These are phyloP conservation scores for Hamamelis virginiana DNA, from an alignment of 164 flowering plant species.

Conservation along the genomic window DNA sequence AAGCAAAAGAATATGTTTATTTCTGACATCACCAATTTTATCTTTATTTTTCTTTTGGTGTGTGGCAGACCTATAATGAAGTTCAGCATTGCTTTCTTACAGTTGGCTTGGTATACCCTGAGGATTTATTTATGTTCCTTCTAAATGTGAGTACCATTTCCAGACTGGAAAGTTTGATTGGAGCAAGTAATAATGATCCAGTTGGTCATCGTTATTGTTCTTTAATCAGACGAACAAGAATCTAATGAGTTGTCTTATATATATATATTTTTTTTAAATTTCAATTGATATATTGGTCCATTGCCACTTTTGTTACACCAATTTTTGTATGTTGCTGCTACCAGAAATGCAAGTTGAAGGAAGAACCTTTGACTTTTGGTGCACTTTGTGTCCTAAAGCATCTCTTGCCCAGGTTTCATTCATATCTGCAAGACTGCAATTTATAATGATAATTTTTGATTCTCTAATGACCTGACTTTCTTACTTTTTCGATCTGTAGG, in stretches of 20 bases:
- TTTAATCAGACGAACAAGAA: neutral
- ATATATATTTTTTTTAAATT: too few relatives aligned
- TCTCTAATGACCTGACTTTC: constrained; percentile 9
- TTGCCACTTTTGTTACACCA: neutral
- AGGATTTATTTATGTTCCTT: constrained; percentile 81
- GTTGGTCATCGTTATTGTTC: neutral
- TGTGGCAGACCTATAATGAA: constrained; percentile 88
- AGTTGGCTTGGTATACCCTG: constrained; percentile 84
- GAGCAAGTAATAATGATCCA: too few relatives aligned
- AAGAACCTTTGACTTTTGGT: constrained; percentile 79
- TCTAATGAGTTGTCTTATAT: neutral
- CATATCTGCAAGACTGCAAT: constrained; percentile 5
- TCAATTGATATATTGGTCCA: too few relatives aligned
- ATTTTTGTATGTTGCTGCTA: constrained; percentile 10
- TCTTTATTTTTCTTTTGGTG: constrained; percentile 13
- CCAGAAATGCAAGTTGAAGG: constrained; percentile 87
- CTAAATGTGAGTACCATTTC: constrained; percentile 63
- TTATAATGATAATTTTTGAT: neutral
- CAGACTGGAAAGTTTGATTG: neutral
- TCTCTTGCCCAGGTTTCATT: constrained; percentile 84
- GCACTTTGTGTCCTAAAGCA: constrained; percentile 89
- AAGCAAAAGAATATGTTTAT: too few relatives aligned
- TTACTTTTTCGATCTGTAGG: constrained; percentile 42
- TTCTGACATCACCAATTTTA: neutral
- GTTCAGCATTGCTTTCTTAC: constrained; percentile 93